A percentile compares a stretch with the other conserved stretches of the same genome.
These are phyloP conservation scores for Colletotrichum caudatum DNA, from an alignment of 2,329 filamentous ascomycete species.

Conservation along the genomic window DNA sequence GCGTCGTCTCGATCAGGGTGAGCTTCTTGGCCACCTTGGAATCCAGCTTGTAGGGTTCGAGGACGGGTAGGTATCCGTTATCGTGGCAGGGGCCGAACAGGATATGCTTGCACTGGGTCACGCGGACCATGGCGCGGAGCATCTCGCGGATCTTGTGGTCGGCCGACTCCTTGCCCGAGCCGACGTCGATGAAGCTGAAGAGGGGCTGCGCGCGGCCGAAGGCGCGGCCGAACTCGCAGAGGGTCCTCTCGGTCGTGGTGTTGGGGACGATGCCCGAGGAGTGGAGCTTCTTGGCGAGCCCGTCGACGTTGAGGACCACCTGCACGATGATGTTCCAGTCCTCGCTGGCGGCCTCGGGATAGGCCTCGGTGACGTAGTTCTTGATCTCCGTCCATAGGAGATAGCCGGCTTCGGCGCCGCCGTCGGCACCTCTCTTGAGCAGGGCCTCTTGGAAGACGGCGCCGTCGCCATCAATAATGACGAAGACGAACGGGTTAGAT, in stretches of 20 bases:
- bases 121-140: constrained; percentile 50
- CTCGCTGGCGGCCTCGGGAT: constrained; percentile 47
- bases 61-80: constrained; percentile 51
- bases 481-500: constrained; percentile 49
- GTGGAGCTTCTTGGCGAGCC: constrained; percentile 48
- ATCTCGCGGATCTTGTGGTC: constrained; percentile 52
- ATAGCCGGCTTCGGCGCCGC: constrained; percentile 50
- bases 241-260: constrained; percentile 40
- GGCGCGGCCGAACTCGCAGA: constrained; percentile 50
- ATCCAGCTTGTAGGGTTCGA: constrained; percentile 50
- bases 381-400: constrained; percentile 46
- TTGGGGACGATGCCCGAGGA: constrained; percentile 45
- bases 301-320: constrained; percentile 50
- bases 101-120: constrained; percentile 49
- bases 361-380: constrained; percentile 43
- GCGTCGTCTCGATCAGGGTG: constrained; percentile 49
- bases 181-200: constrained; percentile 53
- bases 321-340: constrained; percentile 51
- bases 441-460: constrained; percentile 51
- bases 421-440: constrained; percentile 49
- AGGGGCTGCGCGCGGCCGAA: constrained; percentile 51
- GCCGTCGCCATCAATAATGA: constrained; percentile 53
- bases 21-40: constrained; percentile 46
- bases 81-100: constrained; percentile 52
- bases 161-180: constrained; percentile 51